A percentile compares a stretch with the other conserved stretches of the same genome.
phyloP scores from a whole-genome alignment of 495 filamentous ascomycete genomes.

The Penicillium herquei region DNA sequence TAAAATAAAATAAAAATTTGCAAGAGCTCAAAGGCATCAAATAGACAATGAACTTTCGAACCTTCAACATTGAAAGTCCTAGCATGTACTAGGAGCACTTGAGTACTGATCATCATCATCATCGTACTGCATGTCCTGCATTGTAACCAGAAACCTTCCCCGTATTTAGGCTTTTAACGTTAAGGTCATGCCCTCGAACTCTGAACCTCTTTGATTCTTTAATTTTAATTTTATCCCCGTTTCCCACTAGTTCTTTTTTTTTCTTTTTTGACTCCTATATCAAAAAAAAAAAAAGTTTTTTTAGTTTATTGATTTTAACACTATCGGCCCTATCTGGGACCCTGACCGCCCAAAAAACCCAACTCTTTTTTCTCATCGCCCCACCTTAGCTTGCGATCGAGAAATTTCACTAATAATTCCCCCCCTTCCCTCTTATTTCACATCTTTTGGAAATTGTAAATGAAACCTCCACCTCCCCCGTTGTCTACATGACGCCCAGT shows the following conservation, averaged over 20 bases:
- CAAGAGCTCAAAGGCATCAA: too few relatives aligned
- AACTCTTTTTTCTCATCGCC: constrained; percentile 28
- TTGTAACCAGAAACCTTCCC: constrained; percentile 3
- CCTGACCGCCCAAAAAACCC: constrained; percentile 15
- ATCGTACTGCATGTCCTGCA: constrained; percentile 6
- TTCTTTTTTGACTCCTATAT: background rate
- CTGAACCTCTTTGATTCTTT: constrained; percentile 1
- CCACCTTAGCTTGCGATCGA: constrained; percentile 34
- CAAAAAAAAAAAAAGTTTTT: background rate
- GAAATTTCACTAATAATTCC: constrained; percentile 17
- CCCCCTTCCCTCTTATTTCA: constrained; percentile 2
- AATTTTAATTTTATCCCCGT: constrained; percentile 3
- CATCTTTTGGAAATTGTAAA: constrained; percentile 32
- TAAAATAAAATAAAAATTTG: too few relatives aligned
- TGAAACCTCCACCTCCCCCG: constrained; percentile 34
- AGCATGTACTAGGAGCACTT: background rate
- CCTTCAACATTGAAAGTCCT: background rate
- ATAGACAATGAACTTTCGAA: background rate
- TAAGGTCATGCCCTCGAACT: too few relatives aligned
- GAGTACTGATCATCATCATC: background rate
- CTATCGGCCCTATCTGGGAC: constrained; percentile 6
- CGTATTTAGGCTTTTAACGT: background rate
- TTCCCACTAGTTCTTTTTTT: constrained; percentile 10
- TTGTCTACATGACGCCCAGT: constrained; percentile 61
- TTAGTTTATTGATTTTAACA: background rate